A percentile compares a stretch with the other conserved stretches of the same genome.
Evolutionary conservation across 2,329 filamentous ascomycete species (phyloP).

Genomic region (Fusarium protoensiforme): DNA sequence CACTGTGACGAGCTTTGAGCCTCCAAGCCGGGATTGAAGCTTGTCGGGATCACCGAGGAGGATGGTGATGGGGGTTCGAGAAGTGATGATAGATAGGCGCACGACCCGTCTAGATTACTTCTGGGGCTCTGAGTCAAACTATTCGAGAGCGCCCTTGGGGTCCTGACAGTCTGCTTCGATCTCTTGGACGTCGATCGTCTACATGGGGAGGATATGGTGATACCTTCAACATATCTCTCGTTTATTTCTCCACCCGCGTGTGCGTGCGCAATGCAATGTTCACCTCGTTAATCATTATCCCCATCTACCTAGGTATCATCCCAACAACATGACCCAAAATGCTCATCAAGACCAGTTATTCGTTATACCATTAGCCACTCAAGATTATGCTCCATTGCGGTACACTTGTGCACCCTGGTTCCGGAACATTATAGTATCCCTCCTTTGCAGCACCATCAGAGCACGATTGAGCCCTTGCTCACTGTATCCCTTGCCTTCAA

Average conservation of each 20-base stretch:
- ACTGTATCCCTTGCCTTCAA: conserved; percentile 89
- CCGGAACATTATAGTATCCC: conserved; percentile 86
- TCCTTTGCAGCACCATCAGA: conserved; percentile 84
- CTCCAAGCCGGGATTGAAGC: no score
- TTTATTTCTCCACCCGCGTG: neutral
- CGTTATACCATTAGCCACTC: conserved; percentile 18
- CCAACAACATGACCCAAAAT: conserved; percentile 17
- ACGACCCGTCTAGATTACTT: no score
- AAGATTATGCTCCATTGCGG: conserved; percentile 71
- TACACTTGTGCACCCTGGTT: conserved; percentile 82
- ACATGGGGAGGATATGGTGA: neutral
- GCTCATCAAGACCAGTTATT: conserved; percentile 19
- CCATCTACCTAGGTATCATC: conserved; percentile 25
- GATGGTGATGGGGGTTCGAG: no score
- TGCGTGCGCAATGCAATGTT: neutral
- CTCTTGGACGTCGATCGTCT: no score
- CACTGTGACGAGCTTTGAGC: no score
- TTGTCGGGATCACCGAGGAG: neutral
- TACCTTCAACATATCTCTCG: neutral
- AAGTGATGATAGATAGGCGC: no score
- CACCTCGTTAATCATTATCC: conserved; percentile 30
- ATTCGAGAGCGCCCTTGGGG: no score
- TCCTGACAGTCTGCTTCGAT: no score
- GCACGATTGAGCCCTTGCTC: conserved; percentile 88
- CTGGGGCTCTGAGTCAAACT: no score